Percentiles rank a stretch among this genome's conserved stretches.
Conservation (phyloP, 192 early-diverging fungal species). For the Gigaspora rosea region DNA sequence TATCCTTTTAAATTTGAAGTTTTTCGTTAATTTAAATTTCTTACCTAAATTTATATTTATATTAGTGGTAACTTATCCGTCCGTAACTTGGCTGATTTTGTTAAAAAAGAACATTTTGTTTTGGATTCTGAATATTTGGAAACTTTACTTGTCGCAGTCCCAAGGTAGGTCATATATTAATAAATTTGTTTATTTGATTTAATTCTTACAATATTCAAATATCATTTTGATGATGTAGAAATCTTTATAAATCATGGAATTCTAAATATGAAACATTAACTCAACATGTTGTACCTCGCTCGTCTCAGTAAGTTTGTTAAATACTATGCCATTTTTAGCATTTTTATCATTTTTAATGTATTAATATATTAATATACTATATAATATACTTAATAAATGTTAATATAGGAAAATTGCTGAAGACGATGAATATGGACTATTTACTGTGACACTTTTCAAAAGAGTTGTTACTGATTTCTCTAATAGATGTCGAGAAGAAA, state of each 20-base stretch:
- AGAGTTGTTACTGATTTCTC: conserved; percentile 89
- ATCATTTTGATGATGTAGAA: conserved; percentile 38
- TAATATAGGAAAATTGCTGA: conserved; percentile 75
- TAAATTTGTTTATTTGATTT: neutral
- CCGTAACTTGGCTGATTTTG: conserved; percentile 79
- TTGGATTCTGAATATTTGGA: conserved; percentile 92
- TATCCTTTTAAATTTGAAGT: conserved; percentile 18
- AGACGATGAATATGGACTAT: conserved; percentile 94
- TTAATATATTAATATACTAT: too few species aligned
- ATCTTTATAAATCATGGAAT: conserved; percentile 78
- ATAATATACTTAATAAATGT: neutral
- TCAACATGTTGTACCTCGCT: conserved; percentile 95
- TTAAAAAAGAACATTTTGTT: conserved; percentile 90
- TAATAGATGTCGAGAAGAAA: conserved; percentile 84
- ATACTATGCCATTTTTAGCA: neutral
- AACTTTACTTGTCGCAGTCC: conserved; percentile 93
- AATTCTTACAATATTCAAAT: neutral
- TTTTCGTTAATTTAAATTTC: neutral
- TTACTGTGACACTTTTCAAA: conserved; percentile 89
- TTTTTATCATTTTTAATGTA: neutral
- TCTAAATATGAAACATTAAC: conserved; percentile 88
- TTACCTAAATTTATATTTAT: conserved; percentile 2
- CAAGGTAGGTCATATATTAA: conserved; percentile 59
- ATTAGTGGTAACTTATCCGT: conserved; percentile 89
- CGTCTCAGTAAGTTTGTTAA: conserved; percentile 66